Percentiles rank a stretch among this genome's conserved stretches.
These are phyloP conservation scores for Polytrichum commune DNA, from an alignment of 225 moss, liverwort and hornwort species.

Conservation along the genomic window DNA sequence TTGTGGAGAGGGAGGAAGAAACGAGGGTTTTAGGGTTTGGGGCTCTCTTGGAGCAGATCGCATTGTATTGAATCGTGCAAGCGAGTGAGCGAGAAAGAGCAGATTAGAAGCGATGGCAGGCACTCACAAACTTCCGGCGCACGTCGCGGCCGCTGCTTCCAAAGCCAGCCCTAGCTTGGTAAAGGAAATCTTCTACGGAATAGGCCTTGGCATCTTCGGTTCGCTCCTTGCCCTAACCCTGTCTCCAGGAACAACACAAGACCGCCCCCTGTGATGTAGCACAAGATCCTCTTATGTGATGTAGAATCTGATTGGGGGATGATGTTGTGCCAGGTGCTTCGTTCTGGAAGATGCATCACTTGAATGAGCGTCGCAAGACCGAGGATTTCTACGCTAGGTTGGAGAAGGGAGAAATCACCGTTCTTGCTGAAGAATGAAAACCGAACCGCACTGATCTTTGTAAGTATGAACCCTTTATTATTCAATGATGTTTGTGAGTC, in stretches of 20 bases:
- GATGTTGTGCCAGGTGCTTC: slow-evolving; percentile 24
- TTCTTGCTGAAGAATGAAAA: slow-evolving; percentile 24
- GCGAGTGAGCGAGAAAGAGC: not conserved
- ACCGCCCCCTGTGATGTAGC: no score
- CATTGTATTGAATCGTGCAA: not conserved
- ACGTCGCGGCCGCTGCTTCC: slow-evolving; percentile 37
- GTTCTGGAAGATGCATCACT: slow-evolving; percentile 51
- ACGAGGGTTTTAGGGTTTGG: not conserved
- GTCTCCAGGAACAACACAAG: not conserved
- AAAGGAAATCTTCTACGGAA: slow-evolving; percentile 41
- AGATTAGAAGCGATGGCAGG: slow-evolving; percentile 26
- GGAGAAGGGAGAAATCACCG: slow-evolving; percentile 49
- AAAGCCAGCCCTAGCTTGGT: slow-evolving; percentile 31
- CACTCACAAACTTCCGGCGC: slow-evolving; percentile 45
- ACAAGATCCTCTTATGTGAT: no score
- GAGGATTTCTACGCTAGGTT: slow-evolving; percentile 47
- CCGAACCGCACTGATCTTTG: not conserved
- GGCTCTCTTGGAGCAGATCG: not conserved
- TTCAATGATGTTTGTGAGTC: no score
- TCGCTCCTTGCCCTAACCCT: no score
- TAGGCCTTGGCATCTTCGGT: slow-evolving; percentile 38
- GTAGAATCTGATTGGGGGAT: no score
- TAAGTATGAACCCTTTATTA: no score
- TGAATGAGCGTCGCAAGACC: slow-evolving; percentile 51
- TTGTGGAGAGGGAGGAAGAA: no score